A percentile compares a stretch with the other conserved stretches of the same genome.
These are phyloP conservation scores for Globisporangium uncinulatum DNA, from an alignment of 352 stramenopile species.

Conservation along the genomic window DNA sequence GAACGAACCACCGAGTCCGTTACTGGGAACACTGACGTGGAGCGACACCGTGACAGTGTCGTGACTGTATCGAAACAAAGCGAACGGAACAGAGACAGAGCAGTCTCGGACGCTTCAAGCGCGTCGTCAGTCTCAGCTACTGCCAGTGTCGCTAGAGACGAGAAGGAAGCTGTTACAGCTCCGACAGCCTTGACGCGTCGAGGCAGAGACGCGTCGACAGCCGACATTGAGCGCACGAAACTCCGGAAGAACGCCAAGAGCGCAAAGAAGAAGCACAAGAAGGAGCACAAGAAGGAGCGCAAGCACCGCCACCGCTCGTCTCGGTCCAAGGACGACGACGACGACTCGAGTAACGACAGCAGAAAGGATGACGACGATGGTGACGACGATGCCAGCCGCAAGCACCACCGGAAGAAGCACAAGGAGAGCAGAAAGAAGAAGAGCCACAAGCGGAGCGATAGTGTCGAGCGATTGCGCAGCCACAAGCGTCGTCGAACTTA, in stretches of 20 bases:
- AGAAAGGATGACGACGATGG: slow-evolving; percentile 14
- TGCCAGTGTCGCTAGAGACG: neutral
- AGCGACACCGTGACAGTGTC: slow-evolving; percentile 4
- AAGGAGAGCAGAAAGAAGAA: slow-evolving; percentile 23
- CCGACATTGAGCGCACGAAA: slow-evolving; percentile 8
- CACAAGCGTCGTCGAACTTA: slow-evolving; percentile 9
- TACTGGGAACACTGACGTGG: too few relatives aligned
- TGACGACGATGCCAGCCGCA: slow-evolving; percentile 18
- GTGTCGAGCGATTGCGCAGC: slow-evolving; percentile 6
- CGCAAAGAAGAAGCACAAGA: slow-evolving; percentile 9
- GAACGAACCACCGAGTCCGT: neutral
- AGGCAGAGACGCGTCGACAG: neutral
- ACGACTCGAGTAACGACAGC: slow-evolving; percentile 10
- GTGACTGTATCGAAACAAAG: neutral
- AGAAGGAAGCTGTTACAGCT: neutral
- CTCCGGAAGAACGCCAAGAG: slow-evolving; percentile 14
- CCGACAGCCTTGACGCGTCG: neutral
- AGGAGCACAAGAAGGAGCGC: slow-evolving; percentile 22
- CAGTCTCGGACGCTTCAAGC: slow-evolving; percentile 9
- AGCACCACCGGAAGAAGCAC: slow-evolving; percentile 24
- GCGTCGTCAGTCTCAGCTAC: slow-evolving; percentile 5
- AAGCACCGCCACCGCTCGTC: slow-evolving; percentile 33
- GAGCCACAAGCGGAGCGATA: slow-evolving; percentile 19
- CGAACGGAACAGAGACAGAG: slow-evolving; percentile 4
- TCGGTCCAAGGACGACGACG: slow-evolving; percentile 11